Evolutionary conservation across 805 yeast genomes (phyloP), one percentile per base, ranked within the genome.

Genomic region (Yarrowia deformans): DNA sequence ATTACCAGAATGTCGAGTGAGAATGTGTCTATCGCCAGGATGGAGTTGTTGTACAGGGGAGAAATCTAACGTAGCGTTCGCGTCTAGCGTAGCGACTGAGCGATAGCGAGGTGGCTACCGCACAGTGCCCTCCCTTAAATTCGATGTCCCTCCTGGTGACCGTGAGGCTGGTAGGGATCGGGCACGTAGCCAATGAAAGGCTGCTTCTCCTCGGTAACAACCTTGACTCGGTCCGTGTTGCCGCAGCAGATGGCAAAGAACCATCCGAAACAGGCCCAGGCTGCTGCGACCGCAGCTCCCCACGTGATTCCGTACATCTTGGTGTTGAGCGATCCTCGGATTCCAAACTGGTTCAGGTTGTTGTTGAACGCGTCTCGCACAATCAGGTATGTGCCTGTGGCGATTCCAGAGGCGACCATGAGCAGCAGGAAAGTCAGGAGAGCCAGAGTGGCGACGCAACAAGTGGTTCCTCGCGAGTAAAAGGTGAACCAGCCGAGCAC

Each of bases 311-410:
- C 92, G 67, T 86, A 83, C 72, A 84, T 88, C 64, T 73, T 69
- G 19, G 79, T 78, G 42, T 86, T 84, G 64, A 90, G 74, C 45
- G 76, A 75, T 1, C 91, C 84, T 46, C 77, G 76, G 60, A 88
- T 82, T 16, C 96, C 96, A 73, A 81, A 87, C 2, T 76, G 75
- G 1, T 74, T 76, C 13, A 78, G 77, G 42, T 80, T 79, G 42
- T 85, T 78, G 73, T 88, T 86, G 79, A 91, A 81, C 68, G 84
- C 80, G 13, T 80, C 78, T 70, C 83, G 78, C 70, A 88, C 81
- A 69, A 81, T 81, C 6, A 79, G 69, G 79, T 80, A 89, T n/a
- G 84, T 80, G 18, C 88, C 95, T 0, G 94, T 89, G 37, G 89
- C 81, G 29, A 88, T 79, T 16, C 83, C 91, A 37, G 87, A 83